phyloP scores from a whole-genome alignment of 768 basidiomycete genomes.

The Collybia mongolica region DNA sequence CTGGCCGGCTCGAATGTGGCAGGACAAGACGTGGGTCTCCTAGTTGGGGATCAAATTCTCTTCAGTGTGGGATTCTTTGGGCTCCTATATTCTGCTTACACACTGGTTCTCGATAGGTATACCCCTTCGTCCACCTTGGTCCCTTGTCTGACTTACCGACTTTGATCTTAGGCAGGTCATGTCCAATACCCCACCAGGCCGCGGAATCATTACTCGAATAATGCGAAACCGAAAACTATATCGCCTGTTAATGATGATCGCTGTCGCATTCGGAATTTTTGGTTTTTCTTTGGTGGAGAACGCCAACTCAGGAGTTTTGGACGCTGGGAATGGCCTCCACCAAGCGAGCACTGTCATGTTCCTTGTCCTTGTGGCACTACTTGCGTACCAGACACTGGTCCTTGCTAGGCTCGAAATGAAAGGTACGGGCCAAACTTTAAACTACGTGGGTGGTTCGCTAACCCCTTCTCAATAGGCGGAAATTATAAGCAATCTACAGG shows the following conservation, averaged over 20 bases:
- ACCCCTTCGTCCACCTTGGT: not conserved
- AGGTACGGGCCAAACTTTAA: not conserved
- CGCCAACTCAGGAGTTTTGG: not conserved
- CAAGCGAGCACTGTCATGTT: not conserved
- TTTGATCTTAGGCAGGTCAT: not conserved
- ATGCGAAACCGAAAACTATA: not conserved
- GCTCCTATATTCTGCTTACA: conserved; percentile 40
- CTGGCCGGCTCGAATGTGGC: conserved; percentile 28
- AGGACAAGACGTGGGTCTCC: conserved; percentile 27
- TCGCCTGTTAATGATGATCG: not conserved
- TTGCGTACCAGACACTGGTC: not conserved
- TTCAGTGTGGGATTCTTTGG: conserved; percentile 42
- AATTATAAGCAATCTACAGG: not conserved
- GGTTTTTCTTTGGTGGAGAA: not conserved
- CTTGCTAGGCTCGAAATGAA: not conserved
- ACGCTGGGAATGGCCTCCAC: not conserved
- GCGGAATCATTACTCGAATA: not conserved
- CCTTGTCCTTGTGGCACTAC: not conserved
- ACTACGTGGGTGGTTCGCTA: not conserved
- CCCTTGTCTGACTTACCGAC: not conserved
- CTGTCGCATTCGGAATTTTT: not conserved
- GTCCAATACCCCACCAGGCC: not conserved
- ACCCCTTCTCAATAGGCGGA: not conserved
- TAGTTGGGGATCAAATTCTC: conserved; percentile 38
- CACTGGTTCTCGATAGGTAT: conserved; percentile 40